Percentiles rank a stretch among this genome's conserved stretches.
Evolutionary conservation across 352 stramenopile species (phyloP).

Genomic region (Phytopythium delawarense): DNA sequence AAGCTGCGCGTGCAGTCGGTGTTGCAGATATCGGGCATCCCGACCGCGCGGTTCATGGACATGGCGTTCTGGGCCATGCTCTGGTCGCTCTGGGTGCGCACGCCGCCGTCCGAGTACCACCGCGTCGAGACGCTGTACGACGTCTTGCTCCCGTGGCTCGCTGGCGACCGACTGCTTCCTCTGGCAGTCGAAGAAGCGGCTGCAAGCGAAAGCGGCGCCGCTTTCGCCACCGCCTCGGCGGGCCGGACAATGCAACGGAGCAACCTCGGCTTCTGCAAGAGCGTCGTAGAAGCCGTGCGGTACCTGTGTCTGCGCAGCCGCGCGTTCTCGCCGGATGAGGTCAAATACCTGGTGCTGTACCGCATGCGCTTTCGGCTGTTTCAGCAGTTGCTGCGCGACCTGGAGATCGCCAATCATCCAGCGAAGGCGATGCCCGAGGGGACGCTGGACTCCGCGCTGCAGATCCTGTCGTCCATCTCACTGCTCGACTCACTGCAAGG

Average conservation of each 20-base stretch:
- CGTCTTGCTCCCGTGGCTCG: constrained; percentile 85
- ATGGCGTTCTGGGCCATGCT: constrained; percentile 84
- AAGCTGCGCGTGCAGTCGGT: constrained; percentile 83
- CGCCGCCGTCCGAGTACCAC: constrained; percentile 84
- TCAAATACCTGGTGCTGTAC: constrained; percentile 71
- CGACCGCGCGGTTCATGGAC: constrained; percentile 60
- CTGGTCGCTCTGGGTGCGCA: constrained; percentile 84
- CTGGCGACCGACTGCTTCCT: constrained; percentile 65
- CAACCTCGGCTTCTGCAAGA: constrained; percentile 82
- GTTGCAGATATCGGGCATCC: constrained; percentile 64
- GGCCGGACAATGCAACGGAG: constrained; percentile 37
- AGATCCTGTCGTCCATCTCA: constrained; percentile 52
- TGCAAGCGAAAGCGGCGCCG: constrained; percentile 20
- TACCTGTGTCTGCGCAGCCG: constrained; percentile 59
- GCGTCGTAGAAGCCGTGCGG: constrained; percentile 67
- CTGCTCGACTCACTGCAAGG: constrained; percentile 75
- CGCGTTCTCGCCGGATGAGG: constrained; percentile 48
- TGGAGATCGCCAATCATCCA: constrained; percentile 53
- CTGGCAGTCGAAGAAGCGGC: constrained; percentile 36
- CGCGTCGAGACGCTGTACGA: constrained; percentile 87
- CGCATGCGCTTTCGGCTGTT: constrained; percentile 69
- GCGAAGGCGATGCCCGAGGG: constrained; percentile 40
- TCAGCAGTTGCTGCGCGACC: constrained; percentile 41
- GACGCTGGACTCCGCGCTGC: constrained; percentile 52
- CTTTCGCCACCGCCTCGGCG: not conserved